These are phyloP conservation scores for Verticillium zaregamsianum DNA, from an alignment of 2,329 filamentous ascomycete species.

Conservation along the genomic window DNA sequence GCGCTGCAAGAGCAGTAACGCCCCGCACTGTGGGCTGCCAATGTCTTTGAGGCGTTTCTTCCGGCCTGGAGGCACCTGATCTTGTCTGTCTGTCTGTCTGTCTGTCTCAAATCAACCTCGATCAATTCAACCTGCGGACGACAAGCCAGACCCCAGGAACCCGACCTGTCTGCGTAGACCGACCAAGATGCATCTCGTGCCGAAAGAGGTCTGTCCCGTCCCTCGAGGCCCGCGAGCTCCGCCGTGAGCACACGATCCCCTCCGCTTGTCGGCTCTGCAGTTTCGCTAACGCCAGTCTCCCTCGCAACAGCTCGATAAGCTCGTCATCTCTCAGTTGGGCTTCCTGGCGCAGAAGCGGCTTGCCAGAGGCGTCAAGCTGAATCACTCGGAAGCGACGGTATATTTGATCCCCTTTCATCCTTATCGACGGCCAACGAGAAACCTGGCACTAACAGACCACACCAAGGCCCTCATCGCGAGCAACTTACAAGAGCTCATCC, in stretches of 20 bases:
- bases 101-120: slow-evolving; percentile 1
- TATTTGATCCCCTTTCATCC: neutral
- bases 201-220: slow-evolving; percentile 38
- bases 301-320: slow-evolving; percentile 77
- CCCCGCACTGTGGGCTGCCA: neutral
- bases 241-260: neutral
- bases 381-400: slow-evolving; percentile 85
- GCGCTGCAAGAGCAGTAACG: neutral
- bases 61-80: neutral
- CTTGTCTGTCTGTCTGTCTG: neutral
- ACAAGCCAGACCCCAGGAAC: neutral
- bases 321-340: slow-evolving; percentile 85
- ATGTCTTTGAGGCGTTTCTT: neutral
- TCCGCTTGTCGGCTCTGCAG: neutral
- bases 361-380: slow-evolving; percentile 81
- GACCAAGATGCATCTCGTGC: slow-evolving; percentile 40
- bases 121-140: neutral
- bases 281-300: slow-evolving; percentile 11
- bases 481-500: slow-evolving; percentile 92
- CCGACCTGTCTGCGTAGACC: neutral
- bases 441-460: slow-evolving; percentile 6
- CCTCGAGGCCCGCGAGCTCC: slow-evolving; percentile 1
- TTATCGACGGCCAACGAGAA: neutral
- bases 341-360: slow-evolving; percentile 82
- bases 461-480: slow-evolving; percentile 73